Evolutionary conservation across 352 stramenopile genomes (phyloP).

Genomic region (Elongisporangium anandrum): DNA sequence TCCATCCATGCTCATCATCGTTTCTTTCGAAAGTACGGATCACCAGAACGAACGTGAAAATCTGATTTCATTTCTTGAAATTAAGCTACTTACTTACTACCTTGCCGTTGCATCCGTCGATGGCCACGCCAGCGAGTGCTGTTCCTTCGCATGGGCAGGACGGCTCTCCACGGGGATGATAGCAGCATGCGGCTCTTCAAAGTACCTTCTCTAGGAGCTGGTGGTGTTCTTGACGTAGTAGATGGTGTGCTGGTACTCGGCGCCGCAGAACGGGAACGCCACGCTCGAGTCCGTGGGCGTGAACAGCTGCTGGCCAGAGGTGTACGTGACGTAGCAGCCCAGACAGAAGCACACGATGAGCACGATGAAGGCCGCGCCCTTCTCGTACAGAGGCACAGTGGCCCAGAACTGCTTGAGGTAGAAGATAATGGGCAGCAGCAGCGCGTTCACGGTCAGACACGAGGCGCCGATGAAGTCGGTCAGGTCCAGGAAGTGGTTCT

Average conservation of each 20-base stretch:
- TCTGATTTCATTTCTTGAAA: neutral
- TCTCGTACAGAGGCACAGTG: slow-evolving; percentile 36
- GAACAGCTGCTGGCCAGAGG: slow-evolving; percentile 50
- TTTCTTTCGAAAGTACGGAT: neutral
- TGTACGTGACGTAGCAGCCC: slow-evolving; percentile 48
- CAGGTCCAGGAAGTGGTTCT: slow-evolving; percentile 52
- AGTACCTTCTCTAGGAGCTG: slow-evolving; percentile 13
- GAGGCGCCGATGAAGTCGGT: slow-evolving; percentile 51
- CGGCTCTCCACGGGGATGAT: no score
- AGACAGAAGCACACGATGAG: slow-evolving; percentile 34
- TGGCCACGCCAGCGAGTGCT: no score
- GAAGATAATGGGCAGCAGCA: slow-evolving; percentile 47
- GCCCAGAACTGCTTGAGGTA: slow-evolving; percentile 44
- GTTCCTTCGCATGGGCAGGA: no score
- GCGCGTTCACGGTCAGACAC: slow-evolving; percentile 41
- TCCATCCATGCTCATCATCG: neutral
- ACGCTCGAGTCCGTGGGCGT: slow-evolving; percentile 22
- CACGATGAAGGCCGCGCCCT: slow-evolving; percentile 29
- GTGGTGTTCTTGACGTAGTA: slow-evolving; percentile 23
- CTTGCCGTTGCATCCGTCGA: neutral
- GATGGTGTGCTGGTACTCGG: slow-evolving; percentile 10
- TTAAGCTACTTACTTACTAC: neutral
- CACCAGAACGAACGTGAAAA: neutral
- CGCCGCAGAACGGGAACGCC: slow-evolving; percentile 12
- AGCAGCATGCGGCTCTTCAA: no score